These are phyloP conservation scores for Reutealis trisperma DNA, from an alignment of 345 rosid species.

Conservation along the genomic window DNA sequence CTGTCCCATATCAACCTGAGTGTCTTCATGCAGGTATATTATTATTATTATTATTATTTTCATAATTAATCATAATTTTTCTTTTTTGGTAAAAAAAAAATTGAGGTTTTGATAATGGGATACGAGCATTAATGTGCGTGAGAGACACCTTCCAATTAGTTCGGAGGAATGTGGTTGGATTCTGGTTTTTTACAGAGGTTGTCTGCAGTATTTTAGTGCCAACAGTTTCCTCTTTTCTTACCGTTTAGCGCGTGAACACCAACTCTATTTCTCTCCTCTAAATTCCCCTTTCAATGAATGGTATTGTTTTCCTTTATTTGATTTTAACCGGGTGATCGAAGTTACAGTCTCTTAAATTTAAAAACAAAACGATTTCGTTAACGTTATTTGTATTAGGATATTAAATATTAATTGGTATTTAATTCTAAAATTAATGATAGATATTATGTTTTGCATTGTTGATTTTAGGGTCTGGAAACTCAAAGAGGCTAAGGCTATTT, in stretches of 20 bases:
- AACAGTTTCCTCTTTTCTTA: neutral
- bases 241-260: neutral
- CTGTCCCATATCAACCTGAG: conserved; percentile 52
- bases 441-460: neutral
- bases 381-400: too few species aligned
- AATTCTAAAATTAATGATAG: neutral
- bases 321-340: too few species aligned
- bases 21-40: conserved; percentile 67
- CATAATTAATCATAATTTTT: neutral
- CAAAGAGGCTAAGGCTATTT: conserved; percentile 72
- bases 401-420: neutral
- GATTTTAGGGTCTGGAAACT: conserved; percentile 42
- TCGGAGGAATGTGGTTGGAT: conserved; percentile 38
- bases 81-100: too few species aligned
- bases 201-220: neutral
- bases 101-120: neutral
- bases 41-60: neutral
- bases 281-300: too few species aligned
- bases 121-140: conserved; percentile 30
- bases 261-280: too few species aligned
- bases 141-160: conserved; percentile 40
- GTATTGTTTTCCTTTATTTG: neutral
- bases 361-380: too few species aligned
- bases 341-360: too few species aligned
- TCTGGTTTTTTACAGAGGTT: conserved; percentile 3